These are phyloP conservation scores for Pholiota molesta DNA, from an alignment of 768 basidiomycete genomes.

Conservation along the genomic window DNA sequence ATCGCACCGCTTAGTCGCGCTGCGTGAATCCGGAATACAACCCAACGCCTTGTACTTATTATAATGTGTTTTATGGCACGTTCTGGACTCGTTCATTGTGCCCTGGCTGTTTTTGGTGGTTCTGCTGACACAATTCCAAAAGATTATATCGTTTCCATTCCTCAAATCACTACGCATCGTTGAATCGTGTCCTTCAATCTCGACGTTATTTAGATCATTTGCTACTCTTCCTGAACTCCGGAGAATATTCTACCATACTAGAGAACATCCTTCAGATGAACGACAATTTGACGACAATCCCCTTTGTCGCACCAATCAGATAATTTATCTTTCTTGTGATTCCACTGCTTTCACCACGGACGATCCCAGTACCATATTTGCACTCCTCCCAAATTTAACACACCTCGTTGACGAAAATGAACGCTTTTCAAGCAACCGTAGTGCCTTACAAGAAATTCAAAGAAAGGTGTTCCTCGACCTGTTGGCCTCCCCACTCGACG, in stretches of 20 bases:
- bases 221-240: constrained; percentile 12
- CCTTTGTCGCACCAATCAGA: constrained; percentile 8
- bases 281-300: constrained; percentile 12
- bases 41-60: too few relatives aligned
- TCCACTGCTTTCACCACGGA: constrained; percentile 11
- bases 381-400: constrained; percentile 4
- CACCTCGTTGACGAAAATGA: constrained; percentile 8
- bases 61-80: too few relatives aligned
- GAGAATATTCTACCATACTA: constrained; percentile 13
- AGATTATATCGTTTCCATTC: constrained; percentile 10
- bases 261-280: constrained; percentile 9
- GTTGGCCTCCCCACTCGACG: neutral
- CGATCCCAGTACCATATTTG: constrained; percentile 12
- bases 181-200: constrained; percentile 8
- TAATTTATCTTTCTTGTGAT: constrained; percentile 12
- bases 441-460: neutral
- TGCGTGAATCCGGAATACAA: too few relatives aligned
- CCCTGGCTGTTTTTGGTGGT: constrained; percentile 14
- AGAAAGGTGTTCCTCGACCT: constrained; percentile 11
- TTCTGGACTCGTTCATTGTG: constrained; percentile 10
- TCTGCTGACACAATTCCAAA: neutral
- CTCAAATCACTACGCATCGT: constrained; percentile 14
- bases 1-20: neutral
- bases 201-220: constrained; percentile 12
- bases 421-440: constrained; percentile 10